Conservation (phyloP, 495 filamentous ascomycete genomes). For the Lichenothelia convexa region DNA sequence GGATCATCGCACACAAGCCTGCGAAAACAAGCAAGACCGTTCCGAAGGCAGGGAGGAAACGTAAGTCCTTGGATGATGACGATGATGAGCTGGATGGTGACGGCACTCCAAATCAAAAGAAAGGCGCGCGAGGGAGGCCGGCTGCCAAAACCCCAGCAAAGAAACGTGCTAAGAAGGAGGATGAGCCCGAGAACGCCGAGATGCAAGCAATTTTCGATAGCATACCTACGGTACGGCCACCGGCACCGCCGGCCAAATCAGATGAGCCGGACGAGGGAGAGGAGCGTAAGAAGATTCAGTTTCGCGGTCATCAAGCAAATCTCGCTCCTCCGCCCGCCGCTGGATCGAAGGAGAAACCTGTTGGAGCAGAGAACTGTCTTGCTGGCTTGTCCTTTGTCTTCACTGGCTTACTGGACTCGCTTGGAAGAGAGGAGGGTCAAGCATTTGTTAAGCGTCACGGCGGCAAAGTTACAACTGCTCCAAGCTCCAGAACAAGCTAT, state of each 20-base stretch:
- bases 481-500: slow-evolving; percentile 82
- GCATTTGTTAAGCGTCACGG: slow-evolving; percentile 80
- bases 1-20: slow-evolving; percentile 14
- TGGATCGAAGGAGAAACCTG: slow-evolving; percentile 53
- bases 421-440: slow-evolving; percentile 71
- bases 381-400: slow-evolving; percentile 95
- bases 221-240: slow-evolving; percentile 63
- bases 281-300: slow-evolving; percentile 62
- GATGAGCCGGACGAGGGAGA: slow-evolving; percentile 25
- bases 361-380: slow-evolving; percentile 76
- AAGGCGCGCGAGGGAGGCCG: slow-evolving; percentile 12
- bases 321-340: slow-evolving; percentile 38
- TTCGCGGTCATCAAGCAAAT: slow-evolving; percentile 32
- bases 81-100: slow-evolving; percentile 28
- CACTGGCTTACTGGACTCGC: slow-evolving; percentile 61
- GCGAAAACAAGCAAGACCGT: slow-evolving; percentile 24
- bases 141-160: slow-evolving; percentile 30
- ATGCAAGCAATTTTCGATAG: slow-evolving; percentile 74
- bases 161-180: slow-evolving; percentile 35
- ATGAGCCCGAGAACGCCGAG: slow-evolving; percentile 38
- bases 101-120: slow-evolving; percentile 15
- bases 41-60: slow-evolving; percentile 31
- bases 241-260: slow-evolving; percentile 54
- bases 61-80: slow-evolving; percentile 32
- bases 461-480: slow-evolving; percentile 69